A percentile compares a stretch with the other conserved stretches of the same genome.
Evolutionary conservation across 306 rosid species (phyloP).

Genomic region (Quercus alba): DNA sequence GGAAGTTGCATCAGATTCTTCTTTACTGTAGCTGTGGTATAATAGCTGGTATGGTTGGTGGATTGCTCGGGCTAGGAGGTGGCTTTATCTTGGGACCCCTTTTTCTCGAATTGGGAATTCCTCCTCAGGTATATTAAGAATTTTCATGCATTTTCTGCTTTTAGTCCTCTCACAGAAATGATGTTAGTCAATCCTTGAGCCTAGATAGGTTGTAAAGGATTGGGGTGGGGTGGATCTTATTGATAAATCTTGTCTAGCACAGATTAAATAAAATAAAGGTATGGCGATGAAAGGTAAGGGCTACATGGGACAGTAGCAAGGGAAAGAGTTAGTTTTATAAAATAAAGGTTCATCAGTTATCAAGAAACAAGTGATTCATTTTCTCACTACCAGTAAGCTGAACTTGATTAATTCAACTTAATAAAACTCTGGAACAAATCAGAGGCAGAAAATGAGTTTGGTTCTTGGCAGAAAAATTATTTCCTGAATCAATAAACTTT

Average conservation of each 20-base stretch:
- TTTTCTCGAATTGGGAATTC: constrained; percentile 79
- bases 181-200: background rate
- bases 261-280: background rate
- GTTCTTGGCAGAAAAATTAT: background rate
- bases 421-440: too few species aligned
- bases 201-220: background rate
- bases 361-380: too few species aligned
- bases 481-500: background rate
- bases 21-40: constrained; percentile 65
- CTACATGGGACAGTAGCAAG: background rate
- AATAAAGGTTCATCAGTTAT: too few species aligned
- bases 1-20: constrained; percentile 60
- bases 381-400: too few species aligned
- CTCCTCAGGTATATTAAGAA: constrained; percentile 60
- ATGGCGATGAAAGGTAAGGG: background rate
- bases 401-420: too few species aligned
- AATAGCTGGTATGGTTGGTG: constrained; percentile 74
- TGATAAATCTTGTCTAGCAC: background rate
- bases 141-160: constrained; percentile 2
- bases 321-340: background rate
- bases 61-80: constrained; percentile 80
- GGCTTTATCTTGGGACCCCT: constrained; percentile 84
- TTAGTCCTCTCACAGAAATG: background rate
- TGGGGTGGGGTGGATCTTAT: background rate
- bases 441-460: background rate